Base-by-base conservation (phyloP, 345 rosid genomes). In the Cardamine resedifolia region DNA sequence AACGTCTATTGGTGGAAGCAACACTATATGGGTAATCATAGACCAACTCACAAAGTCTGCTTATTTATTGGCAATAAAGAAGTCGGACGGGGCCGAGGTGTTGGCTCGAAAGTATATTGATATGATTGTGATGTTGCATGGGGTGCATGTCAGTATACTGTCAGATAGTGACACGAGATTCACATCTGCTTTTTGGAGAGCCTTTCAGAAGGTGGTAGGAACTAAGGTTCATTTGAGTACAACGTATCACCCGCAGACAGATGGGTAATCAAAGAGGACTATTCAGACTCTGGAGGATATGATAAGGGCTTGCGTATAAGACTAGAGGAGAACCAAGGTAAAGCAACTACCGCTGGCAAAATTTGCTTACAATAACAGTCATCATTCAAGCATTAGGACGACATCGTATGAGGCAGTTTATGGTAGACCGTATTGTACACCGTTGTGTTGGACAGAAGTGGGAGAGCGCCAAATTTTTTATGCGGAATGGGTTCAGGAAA, bases 71-170 rank as follows among this genome's bases (percentile, higher is more conserved):
- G 5, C 14, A 3, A 36, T 36, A 10, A 10, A 36, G 3, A 36
- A 10, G 1, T 3, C 14, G 0, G 14, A 36, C 15, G 15, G 15
- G 14, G 4, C 1, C 1, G 4, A 11, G 0, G 0, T 6, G 3
- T 2, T 33, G 3, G 36, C 36, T 0, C 36, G 2, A 0, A 36
- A 8, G 41, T 36, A 36, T 11, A 36, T 36, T 9, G 41, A 36
- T 36, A 36, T 4, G 1, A 36, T 36, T 0, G 14, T 36, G 14
- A 36, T 14, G 12, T 10, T 36, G 41, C 14, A 36, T 36, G 38
- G 41, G 41, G 41, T 36, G 1, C 41, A 5, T 10, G 5, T 36
- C 2, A 36, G 15, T 36, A 36, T 36, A 3, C 5, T 36, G 14
- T 36, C 15, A 0, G 41, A 36, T 2, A 15, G 41, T 3, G 41